Percentiles rank a stretch among this genome's conserved stretches.
Evolutionary conservation across 306 rosid genomes (phyloP).

Genomic region (Prunus kanzakura): DNA sequence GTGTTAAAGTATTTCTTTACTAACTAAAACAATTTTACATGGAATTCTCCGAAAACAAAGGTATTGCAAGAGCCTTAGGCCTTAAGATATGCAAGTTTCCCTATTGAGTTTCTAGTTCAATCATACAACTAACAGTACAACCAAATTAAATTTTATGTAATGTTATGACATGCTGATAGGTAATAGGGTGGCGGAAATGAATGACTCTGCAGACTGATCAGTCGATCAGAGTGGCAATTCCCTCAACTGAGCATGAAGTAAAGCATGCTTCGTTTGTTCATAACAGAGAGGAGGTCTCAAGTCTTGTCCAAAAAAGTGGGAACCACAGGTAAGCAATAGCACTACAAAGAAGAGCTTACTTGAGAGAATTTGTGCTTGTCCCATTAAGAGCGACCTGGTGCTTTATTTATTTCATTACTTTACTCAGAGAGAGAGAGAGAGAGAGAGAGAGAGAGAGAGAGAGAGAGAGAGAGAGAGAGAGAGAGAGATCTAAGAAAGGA

Average conservation of each 20-base stretch:
- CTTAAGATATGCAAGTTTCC: neutral
- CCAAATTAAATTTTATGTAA: neutral
- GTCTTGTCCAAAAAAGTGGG: neutral
- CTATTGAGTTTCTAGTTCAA: neutral
- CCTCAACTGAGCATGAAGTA: neutral
- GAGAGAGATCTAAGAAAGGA: neutral
- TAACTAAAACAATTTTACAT: neutral
- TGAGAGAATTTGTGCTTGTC: neutral
- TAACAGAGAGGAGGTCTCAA: neutral
- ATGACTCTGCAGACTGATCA: neutral
- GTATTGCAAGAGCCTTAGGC: neutral
- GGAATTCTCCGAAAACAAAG: neutral
- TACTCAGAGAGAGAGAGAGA: neutral
- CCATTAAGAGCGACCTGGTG: neutral
- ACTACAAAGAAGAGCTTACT: neutral
- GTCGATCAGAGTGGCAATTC: too few species aligned
- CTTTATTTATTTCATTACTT: neutral
- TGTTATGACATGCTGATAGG: neutral
- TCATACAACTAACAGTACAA: neutral
- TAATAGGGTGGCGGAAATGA: neutral
- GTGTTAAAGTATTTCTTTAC: neutral
- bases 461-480: neutral
- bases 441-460: neutral
- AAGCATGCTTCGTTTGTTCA: neutral
- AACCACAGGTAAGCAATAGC: neutral